Evolutionary conservation across 2,329 filamentous ascomycete genomes (phyloP).

Genomic region (Fusarium tupiense): DNA sequence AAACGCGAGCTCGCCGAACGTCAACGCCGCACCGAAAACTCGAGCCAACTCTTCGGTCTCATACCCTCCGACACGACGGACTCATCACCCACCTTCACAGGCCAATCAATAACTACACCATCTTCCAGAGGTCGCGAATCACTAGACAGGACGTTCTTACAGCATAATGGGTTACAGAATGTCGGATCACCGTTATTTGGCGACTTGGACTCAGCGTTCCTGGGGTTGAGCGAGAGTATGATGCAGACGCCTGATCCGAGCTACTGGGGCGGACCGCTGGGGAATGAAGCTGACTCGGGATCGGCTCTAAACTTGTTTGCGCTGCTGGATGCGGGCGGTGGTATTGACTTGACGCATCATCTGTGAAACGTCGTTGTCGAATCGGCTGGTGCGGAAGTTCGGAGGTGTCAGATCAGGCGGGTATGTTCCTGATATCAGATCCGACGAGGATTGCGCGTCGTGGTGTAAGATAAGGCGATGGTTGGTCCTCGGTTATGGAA

Average conservation of each 20-base stretch:
- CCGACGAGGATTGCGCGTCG: neutral
- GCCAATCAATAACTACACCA: conserved; percentile 17
- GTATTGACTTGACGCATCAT: conserved; percentile 61
- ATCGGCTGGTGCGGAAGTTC: conserved; percentile 12
- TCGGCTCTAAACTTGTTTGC: conserved; percentile 62
- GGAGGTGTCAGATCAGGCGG: neutral
- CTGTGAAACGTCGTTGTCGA: conserved; percentile 32
- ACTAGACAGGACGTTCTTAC: conserved; percentile 41
- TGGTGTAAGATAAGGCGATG: neutral
- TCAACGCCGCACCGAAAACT: conserved; percentile 59
- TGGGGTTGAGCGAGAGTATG: conserved; percentile 51
- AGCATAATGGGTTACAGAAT: conserved; percentile 42
- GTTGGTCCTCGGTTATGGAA: neutral
- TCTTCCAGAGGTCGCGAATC: conserved; percentile 34
- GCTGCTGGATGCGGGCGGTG: conserved; percentile 60
- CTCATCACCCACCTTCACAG: conserved; percentile 19
- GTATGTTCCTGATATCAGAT: neutral
- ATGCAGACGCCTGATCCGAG: conserved; percentile 55
- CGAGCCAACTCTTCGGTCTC: conserved; percentile 62
- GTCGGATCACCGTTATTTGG: conserved; percentile 47
- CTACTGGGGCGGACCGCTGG: conserved; percentile 51
- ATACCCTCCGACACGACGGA: conserved; percentile 47
- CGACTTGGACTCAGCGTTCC: conserved; percentile 51
- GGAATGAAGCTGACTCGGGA: conserved; percentile 54
- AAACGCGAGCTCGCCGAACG: conserved; percentile 59